Base-by-base conservation (phyloP, 2,329 filamentous ascomycete species). In the Calonectria montana region DNA sequence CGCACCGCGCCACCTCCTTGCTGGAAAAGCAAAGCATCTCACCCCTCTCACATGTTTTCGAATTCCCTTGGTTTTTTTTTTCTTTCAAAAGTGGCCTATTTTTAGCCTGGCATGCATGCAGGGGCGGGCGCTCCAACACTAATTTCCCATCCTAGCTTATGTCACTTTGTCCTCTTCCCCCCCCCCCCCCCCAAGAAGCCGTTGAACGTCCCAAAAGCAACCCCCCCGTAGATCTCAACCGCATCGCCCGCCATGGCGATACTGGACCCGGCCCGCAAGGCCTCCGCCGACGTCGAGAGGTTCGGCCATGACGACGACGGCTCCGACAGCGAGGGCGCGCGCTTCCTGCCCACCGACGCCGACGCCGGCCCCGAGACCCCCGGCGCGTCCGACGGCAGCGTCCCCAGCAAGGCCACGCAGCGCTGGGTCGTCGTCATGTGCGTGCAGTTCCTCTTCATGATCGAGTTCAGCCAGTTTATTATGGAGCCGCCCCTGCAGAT, bases 401-500 rank as follows among this genome's bases (percentile, higher is more conserved):
- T 25, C n/a, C 35, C 53, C 21, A 10, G 31, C n/a, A 57, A 37
- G 53, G 13, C 53, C 2, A 59, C 35, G n/a, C 53, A 59, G 53
- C 53, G 53, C 53, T 59, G 37, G 15, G 53, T 59, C 13, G 35
- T 59, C 31, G 16, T 74, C 25, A 80, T 84, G 74, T 81, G 81
- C 66, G 74, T 84, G 45, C 23, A 86, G 2, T 81, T 84, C 27
- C 73, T 89, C 50, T 81, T 88, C 62, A 73, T 88, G 43, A 73
- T 86, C 61, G 85, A 86, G 57, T 80, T 87, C n/a, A 86, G 84
- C 71, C 76, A 83, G n/a, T 81, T 75, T 65, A 78, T 81, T 66
- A 82, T 78, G 72, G 83, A 65, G 21, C 83, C 88, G 5, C 87
- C 89, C 0, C 77, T 81, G 61, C 87, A 85, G 63, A 85, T 87